Percentiles rank a stretch among this genome's conserved stretches.
Conservation (phyloP, 768 basidiomycete species). For the Rhizopogon sp. region DNA sequence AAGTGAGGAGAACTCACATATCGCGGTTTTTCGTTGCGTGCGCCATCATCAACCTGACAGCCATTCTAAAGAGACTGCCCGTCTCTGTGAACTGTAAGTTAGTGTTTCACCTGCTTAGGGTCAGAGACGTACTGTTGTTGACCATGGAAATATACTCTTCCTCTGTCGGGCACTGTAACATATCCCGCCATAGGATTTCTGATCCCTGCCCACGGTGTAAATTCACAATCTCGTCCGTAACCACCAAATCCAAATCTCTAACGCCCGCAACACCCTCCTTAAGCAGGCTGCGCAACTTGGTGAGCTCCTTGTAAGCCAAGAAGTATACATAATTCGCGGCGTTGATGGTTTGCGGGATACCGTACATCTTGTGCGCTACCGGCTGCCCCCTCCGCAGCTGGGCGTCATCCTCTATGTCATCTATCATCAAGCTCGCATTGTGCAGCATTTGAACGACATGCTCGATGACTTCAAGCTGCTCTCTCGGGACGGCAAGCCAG, state of each 20-base stretch:
- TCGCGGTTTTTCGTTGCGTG: constrained; percentile 58
- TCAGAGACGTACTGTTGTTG: constrained; percentile 65
- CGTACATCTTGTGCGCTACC: constrained; percentile 93
- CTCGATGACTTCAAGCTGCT: constrained; percentile 68
- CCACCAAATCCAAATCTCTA: constrained; percentile 57
- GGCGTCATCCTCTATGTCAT: constrained; percentile 92
- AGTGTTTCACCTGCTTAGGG: constrained; percentile 13
- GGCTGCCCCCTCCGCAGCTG: constrained; percentile 84
- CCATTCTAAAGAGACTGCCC: constrained; percentile 87
- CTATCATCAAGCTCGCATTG: constrained; percentile 90
- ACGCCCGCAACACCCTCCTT: constrained; percentile 47
- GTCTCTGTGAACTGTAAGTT: constrained; percentile 57
- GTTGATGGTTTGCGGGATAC: constrained; percentile 95
- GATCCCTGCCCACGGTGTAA: constrained; percentile 94
- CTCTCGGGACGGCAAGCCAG: constrained; percentile 81
- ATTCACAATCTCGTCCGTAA: constrained; percentile 59
- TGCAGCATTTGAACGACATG: constrained; percentile 92
- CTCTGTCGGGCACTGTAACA: constrained; percentile 86
- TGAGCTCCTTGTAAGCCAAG: constrained; percentile 81
- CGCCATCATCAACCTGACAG: constrained; percentile 96
- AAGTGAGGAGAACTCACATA: constrained; percentile 38
- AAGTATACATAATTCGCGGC: constrained; percentile 97
- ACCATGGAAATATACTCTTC: constrained; percentile 96
- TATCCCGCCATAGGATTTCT: constrained; percentile 93
- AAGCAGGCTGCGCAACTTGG: constrained; percentile 9